Evolutionary conservation across 352 stramenopile species (phyloP).

Genomic region (Phytopythium litorale): DNA sequence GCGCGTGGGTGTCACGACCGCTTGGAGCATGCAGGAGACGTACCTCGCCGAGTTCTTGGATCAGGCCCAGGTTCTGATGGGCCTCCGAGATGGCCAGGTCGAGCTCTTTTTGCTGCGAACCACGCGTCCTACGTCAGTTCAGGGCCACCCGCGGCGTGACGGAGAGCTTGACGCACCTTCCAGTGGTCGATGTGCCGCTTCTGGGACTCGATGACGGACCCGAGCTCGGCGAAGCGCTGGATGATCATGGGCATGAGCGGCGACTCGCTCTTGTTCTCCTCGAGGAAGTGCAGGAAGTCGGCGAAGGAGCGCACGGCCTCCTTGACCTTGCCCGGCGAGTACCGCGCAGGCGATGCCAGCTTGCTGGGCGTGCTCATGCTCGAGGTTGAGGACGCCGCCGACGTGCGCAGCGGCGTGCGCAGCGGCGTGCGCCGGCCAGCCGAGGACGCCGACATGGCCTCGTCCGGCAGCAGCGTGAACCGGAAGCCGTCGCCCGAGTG

Average conservation of each 20-base stretch:
- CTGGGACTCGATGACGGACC: constrained; percentile 79
- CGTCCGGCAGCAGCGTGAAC: constrained; percentile 58
- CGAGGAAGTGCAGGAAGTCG: constrained; percentile 78
- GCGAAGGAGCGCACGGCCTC: constrained; percentile 81
- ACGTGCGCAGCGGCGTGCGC: constrained; percentile 13
- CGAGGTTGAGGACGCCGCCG: constrained; percentile 6
- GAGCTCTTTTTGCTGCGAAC: constrained; percentile 59
- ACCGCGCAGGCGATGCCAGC: constrained; percentile 53
- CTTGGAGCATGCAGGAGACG: neutral
- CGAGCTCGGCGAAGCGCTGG: constrained; percentile 68
- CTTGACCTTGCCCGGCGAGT: constrained; percentile 68
- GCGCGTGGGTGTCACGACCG: neutral
- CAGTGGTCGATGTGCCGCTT: constrained; percentile 82
- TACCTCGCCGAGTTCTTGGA: constrained; percentile 50
- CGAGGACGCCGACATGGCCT: constrained; percentile 13
- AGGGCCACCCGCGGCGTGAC: neutral
- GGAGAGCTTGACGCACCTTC: constrained; percentile 31
- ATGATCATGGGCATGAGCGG: constrained; percentile 77
- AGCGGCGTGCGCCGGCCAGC: constrained; percentile 15
- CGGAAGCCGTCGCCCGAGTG: constrained; percentile 30
- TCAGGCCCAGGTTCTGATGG: constrained; percentile 63
- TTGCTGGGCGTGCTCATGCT: constrained; percentile 22
- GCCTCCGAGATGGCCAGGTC: constrained; percentile 71
- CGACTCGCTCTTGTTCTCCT: constrained; percentile 71
- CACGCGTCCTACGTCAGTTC: neutral